These are phyloP conservation scores for Lipomyces anomalus DNA, from an alignment of 805 yeast species.

Conservation along the genomic window DNA sequence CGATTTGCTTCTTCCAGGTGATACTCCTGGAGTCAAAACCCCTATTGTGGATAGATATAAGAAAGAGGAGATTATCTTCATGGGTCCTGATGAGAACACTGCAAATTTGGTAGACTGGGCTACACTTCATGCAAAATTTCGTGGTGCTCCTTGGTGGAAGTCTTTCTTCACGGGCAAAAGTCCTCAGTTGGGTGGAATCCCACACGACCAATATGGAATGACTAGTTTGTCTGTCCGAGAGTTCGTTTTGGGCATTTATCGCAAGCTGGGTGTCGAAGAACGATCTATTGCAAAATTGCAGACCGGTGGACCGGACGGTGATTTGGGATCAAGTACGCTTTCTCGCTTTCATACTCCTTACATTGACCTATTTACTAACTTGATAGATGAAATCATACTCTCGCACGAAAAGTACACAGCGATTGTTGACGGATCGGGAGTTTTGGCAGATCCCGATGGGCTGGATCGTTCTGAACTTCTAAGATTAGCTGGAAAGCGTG, in stretches of 20 bases:
- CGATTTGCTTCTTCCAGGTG: slow-evolving; percentile 70
- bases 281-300: slow-evolving; percentile 70
- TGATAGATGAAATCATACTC: slow-evolving; percentile 86
- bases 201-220: slow-evolving; percentile 98
- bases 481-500: slow-evolving; percentile 71
- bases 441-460: slow-evolving; percentile 85
- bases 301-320: slow-evolving; percentile 99
- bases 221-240: slow-evolving; percentile 91
- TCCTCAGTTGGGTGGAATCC: slow-evolving; percentile 90
- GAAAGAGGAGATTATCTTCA: slow-evolving; percentile 82
- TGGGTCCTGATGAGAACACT: slow-evolving; percentile 99
- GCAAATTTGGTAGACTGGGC: slow-evolving; percentile 98
- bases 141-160: slow-evolving; percentile 98
- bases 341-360: too few relatives aligned
- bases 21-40: slow-evolving; percentile 71
- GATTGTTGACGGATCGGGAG: slow-evolving; percentile 94
- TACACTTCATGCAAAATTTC: slow-evolving; percentile 78
- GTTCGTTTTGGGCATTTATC: slow-evolving; percentile 80
- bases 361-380: too few relatives aligned
- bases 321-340: slow-evolving; percentile 89
- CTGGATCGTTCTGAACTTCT: slow-evolving; percentile 71
- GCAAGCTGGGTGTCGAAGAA: slow-evolving; percentile 59
- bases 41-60: slow-evolving; percentile 77
- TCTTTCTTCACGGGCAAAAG: slow-evolving; percentile 96
- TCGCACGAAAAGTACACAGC: slow-evolving; percentile 84